phyloP scores from a whole-genome alignment of 1,284 basidiomycete genomes.

The Puccinia hordei region DNA sequence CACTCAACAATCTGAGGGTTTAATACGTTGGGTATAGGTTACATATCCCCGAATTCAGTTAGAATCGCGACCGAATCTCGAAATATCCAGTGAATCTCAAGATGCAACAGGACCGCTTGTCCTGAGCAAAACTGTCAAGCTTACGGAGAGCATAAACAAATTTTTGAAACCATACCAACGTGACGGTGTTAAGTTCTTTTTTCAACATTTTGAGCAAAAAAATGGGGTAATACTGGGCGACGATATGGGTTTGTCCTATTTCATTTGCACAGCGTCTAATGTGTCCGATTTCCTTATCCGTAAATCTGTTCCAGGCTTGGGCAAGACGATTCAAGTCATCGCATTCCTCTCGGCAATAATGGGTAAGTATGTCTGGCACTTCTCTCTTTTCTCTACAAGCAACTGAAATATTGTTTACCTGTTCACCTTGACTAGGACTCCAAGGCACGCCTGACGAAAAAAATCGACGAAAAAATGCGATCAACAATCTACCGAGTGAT shows the following conservation, averaged over 20 bases:
- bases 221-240: conserved; percentile 47
- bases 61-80: conserved; percentile 33
- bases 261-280: background rate
- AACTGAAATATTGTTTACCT: background rate
- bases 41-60: conserved; percentile 38
- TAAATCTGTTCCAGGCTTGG: conserved; percentile 11
- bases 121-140: background rate
- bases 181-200: conserved; percentile 49
- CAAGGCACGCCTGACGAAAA: conserved; percentile 33
- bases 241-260: conserved; percentile 42
- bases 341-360: conserved; percentile 43
- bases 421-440: conserved; percentile 8
- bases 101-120: conserved; percentile 24
- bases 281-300: background rate
- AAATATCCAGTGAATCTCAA: conserved; percentile 35
- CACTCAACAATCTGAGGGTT: background rate
- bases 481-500: conserved; percentile 4
- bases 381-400: background rate
- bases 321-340: conserved; percentile 50
- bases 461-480: conserved; percentile 24
- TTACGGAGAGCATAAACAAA: conserved; percentile 42
- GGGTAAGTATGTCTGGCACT: background rate
- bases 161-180: conserved; percentile 47
- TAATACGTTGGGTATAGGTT: conserved; percentile 1
- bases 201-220: conserved; percentile 13